Evolutionary conservation across 345 rosid genomes (phyloP), one percentile per base, ranked within the genome.

Genomic region (Kernera saxatilis): DNA sequence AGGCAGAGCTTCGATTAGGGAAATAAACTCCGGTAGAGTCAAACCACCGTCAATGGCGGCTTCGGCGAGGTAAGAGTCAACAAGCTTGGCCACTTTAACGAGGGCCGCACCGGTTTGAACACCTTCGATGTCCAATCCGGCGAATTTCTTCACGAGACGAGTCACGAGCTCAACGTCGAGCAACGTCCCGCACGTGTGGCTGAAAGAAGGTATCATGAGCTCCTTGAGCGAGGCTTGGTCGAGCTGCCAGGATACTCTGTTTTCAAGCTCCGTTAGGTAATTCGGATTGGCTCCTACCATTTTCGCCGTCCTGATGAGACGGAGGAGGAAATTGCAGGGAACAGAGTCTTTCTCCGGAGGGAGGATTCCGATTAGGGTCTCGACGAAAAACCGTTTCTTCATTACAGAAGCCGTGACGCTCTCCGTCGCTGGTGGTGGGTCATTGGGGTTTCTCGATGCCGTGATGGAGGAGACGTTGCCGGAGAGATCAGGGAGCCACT

Each of bases 201-300:
- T 89, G 23, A 91, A 93, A 14, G 91, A 89, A 1, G 98, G 98
- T 64, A 93, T 87, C 97, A 93, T 77, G 11, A 93, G 53, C 82
- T 93, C 98, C 78, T 86, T 91, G 35, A 93, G 67, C 2, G 94
- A 87, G 25, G 98, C 98, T 56, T 84, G 87, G 73, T 93, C 97
- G 0, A 93, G 84, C 70, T 89, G 96, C 97, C 90, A 83, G 0
- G 96, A 81, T 14, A 87, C 79, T 79, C 92, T 78, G 57, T 71
- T 85, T 82, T 93, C 98, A 2, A 93, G 80, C 94, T 93, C 97
- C 0, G 65, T 82, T 32, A 79, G 64, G 68, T 82, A 89, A 2
- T 72, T 19, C 0, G 82, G 78, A 77, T 89, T 91, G 1, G 78
- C 91, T 1, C 85, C 84, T 1, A 93, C 92, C 98, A 89, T 87